These are phyloP conservation scores for Wallacemonas sp. DNA, from an alignment of 208 protist species.

Conservation along the genomic window DNA sequence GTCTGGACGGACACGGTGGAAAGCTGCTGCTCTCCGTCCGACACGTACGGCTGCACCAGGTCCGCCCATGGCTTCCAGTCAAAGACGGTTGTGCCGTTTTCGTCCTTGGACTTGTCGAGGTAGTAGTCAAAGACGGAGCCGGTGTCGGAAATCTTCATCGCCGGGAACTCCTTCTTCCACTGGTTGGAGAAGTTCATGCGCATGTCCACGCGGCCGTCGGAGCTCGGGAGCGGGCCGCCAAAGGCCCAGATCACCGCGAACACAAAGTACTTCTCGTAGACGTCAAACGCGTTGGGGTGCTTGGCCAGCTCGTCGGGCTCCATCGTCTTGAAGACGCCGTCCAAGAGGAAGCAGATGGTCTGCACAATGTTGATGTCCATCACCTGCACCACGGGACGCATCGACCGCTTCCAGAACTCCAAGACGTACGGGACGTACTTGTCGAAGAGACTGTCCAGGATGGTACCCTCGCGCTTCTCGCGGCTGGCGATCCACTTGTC, in stretches of 20 bases:
- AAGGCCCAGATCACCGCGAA: constrained; percentile 98
- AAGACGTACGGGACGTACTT: constrained; percentile 96
- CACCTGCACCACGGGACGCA: constrained; percentile 86
- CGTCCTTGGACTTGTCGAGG: constrained; percentile 92
- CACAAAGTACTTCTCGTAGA: constrained; percentile 98
- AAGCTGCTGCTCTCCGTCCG: constrained; percentile 87
- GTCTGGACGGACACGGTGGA: constrained; percentile 95
- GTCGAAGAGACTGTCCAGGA: constrained; percentile 97
- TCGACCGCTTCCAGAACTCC: constrained; percentile 92
- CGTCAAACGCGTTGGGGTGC: constrained; percentile 86
- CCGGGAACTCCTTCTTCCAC: constrained; percentile 95
- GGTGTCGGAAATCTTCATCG: constrained; percentile 91
- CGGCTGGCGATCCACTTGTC: constrained; percentile 94
- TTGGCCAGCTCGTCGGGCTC: constrained; percentile 85
- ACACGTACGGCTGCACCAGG: constrained; percentile 92
- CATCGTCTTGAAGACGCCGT: constrained; percentile 92
- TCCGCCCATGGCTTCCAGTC: constrained; percentile 94
- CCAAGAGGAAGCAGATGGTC: constrained; percentile 96
- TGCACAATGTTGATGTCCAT: constrained; percentile 97
- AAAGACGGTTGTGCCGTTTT: constrained; percentile 64
- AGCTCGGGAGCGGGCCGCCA: constrained; percentile 94
- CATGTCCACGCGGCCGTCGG: constrained; percentile 94
- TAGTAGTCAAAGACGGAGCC: constrained; percentile 97
- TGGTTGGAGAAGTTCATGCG: constrained; percentile 95
- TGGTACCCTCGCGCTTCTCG: constrained; percentile 90